Conservation (phyloP, 331 rosid species). For the Pyrus hybrid region DNA sequence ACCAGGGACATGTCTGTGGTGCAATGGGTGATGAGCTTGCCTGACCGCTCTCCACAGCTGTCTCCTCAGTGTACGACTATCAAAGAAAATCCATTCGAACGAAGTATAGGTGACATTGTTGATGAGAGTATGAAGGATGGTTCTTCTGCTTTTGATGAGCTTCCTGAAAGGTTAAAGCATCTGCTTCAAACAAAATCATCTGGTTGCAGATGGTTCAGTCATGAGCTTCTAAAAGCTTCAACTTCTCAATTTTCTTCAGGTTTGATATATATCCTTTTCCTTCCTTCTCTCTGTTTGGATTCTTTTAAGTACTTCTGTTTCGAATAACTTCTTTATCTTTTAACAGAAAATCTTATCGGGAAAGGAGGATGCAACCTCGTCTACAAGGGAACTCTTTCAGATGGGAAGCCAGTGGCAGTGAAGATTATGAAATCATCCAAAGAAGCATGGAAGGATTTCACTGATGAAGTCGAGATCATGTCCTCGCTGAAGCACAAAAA, state of each 20-base stretch:
- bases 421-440: slow-evolving; percentile 57
- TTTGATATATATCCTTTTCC: not conserved
- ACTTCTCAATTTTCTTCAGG: slow-evolving; percentile 79
- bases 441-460: slow-evolving; percentile 59
- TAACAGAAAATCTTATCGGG: slow-evolving; percentile 75
- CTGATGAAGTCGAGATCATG: slow-evolving; percentile 59
- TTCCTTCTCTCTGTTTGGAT: not conserved
- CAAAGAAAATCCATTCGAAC: slow-evolving; percentile 26
- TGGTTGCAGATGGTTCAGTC: slow-evolving; percentile 56
- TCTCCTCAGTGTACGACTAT: slow-evolving; percentile 33
- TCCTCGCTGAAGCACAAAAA: slow-evolving; percentile 57
- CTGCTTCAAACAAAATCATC: slow-evolving; percentile 32
- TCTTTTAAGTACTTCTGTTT: not conserved
- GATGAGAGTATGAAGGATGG: slow-evolving; percentile 22
- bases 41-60: slow-evolving; percentile 58
- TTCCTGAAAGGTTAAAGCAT: slow-evolving; percentile 35
- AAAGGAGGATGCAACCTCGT: slow-evolving; percentile 92
- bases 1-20: slow-evolving; percentile 65
- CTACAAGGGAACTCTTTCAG: slow-evolving; percentile 59
- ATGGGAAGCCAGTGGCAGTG: slow-evolving; percentile 70
- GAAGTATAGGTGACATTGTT: slow-evolving; percentile 22
- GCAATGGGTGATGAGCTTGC: slow-evolving; percentile 85
- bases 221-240: slow-evolving; percentile 51
- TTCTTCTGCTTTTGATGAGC: slow-evolving; percentile 28
- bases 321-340: not conserved